Conservation (phyloP, 2,329 filamentous ascomycete species). For the Botrytis deweyae region DNA sequence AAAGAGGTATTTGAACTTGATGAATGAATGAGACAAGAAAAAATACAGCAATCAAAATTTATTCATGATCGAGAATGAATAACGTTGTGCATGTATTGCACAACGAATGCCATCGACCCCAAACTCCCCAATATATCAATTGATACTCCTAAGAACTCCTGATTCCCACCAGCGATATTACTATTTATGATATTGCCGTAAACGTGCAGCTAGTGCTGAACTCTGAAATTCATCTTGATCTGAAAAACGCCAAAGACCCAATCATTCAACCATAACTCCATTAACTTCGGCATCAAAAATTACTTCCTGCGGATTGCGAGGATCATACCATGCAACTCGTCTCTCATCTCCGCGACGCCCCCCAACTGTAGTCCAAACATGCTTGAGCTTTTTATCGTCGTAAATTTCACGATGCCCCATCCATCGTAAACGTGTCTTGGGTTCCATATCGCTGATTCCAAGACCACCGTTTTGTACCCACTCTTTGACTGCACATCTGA, state of each 20-base stretch:
- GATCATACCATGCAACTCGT: constrained; percentile 40
- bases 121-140: not conserved
- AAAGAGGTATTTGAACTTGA: constrained; percentile 18
- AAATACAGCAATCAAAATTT: constrained; percentile 2
- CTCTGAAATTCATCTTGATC: not conserved
- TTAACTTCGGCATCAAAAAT: constrained; percentile 36
- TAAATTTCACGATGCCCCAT: constrained; percentile 56
- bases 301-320: constrained; percentile 35
- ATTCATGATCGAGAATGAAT: constrained; percentile 1
- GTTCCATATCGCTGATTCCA: constrained; percentile 62
- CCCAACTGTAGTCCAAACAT: constrained; percentile 69
- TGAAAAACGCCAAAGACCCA: constrained; percentile 2
- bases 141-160: constrained; percentile 8
- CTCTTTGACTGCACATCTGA: constrained; percentile 65
- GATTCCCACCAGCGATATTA: not conserved
- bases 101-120: not conserved
- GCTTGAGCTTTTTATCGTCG: constrained; percentile 55
- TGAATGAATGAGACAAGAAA: constrained; percentile 11
- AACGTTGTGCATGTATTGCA: constrained; percentile 9
- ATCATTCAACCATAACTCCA: constrained; percentile 22
- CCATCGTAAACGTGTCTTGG: constrained; percentile 55
- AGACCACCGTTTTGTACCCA: constrained; percentile 71
- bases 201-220: not conserved
- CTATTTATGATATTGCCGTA: constrained; percentile 2
- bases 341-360: constrained; percentile 57